These are phyloP conservation scores for Ustilago lituana DNA, from an alignment of 1,284 basidiomycete genomes.

Conservation along the genomic window DNA sequence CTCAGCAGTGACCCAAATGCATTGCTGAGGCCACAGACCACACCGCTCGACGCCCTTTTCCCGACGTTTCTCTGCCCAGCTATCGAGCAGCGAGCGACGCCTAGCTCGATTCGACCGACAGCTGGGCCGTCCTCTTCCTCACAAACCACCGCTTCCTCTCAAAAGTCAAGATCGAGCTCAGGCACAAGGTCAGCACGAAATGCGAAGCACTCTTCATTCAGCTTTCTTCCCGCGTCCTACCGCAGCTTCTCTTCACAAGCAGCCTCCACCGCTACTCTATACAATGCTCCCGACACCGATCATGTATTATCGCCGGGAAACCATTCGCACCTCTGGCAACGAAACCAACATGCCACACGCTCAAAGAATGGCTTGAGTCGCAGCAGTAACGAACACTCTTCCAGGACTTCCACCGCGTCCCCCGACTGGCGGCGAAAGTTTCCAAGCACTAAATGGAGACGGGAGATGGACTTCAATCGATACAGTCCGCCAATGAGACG, in stretches of 20 bases:
- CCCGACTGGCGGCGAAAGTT: constrained; percentile 30
- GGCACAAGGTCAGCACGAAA: background rate
- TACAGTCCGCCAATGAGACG: constrained; percentile 22
- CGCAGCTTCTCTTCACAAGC: constrained; percentile 19
- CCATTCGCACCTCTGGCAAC: constrained; percentile 1
- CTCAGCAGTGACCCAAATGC: background rate
- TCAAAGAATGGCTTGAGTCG: background rate
- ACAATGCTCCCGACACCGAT: background rate
- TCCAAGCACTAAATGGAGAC: constrained; percentile 25
- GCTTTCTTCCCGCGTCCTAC: background rate
- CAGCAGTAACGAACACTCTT: background rate
- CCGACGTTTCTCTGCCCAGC: constrained; percentile 28
- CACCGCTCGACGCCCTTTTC: constrained; percentile 5
- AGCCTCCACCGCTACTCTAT: background rate
- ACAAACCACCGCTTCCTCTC: background rate
- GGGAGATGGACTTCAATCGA: constrained; percentile 41
- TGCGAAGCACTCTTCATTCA: background rate
- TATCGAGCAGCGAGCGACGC: constrained; percentile 2
- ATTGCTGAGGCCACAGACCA: background rate
- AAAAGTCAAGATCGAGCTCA: background rate
- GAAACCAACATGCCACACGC: background rate
- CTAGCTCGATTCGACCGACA: background rate
- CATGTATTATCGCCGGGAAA: background rate
- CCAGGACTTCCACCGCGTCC: background rate
- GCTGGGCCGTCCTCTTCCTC: constrained; percentile 9